Percentiles rank a stretch among this genome's conserved stretches.
Evolutionary conservation across 768 basidiomycete genomes (phyloP).

Genomic region (Termitomyces eurrhizus): DNA sequence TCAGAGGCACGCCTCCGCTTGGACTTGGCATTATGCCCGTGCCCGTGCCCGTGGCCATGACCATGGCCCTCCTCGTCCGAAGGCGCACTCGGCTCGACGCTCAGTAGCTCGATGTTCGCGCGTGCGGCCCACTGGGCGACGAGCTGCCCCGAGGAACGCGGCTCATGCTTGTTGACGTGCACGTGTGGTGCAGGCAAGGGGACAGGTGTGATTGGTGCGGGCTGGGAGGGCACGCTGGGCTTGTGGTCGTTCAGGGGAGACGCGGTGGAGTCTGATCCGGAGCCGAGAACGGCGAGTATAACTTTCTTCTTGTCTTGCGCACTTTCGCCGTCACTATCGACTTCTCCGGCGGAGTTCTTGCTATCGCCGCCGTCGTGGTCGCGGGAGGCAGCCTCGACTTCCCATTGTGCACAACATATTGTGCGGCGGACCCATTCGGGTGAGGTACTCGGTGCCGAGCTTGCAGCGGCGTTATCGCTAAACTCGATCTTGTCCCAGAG

Average conservation of each 20-base stretch:
- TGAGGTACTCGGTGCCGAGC: constrained; percentile 29
- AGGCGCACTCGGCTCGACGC: constrained; percentile 45
- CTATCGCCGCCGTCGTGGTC: not conserved
- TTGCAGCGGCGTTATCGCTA: constrained; percentile 27
- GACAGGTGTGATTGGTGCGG: constrained; percentile 44
- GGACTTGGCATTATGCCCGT: not conserved
- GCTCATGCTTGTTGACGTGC: constrained; percentile 56
- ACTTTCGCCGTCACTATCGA: constrained; percentile 5
- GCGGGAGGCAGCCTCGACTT: constrained; percentile 46
- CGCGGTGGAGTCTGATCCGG: constrained; percentile 17
- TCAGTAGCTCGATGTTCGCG: constrained; percentile 54
- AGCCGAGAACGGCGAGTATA: constrained; percentile 51
- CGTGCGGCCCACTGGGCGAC: constrained; percentile 66
- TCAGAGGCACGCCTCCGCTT: not conserved
- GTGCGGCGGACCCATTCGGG: constrained; percentile 86
- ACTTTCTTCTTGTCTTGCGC: constrained; percentile 37
- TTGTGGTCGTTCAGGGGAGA: constrained; percentile 20
- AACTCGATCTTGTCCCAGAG: constrained; percentile 74
- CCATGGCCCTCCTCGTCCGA: constrained; percentile 20
- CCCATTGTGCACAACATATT: constrained; percentile 81
- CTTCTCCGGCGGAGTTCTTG: constrained; percentile 12
- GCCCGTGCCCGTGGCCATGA: not conserved
- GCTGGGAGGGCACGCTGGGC: constrained; percentile 21
- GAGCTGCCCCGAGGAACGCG: constrained; percentile 58
- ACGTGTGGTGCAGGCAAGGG: constrained; percentile 60